These are phyloP conservation scores for Kokia cookei DNA, from an alignment of 441 rosid genomes.

Conservation along the genomic window DNA sequence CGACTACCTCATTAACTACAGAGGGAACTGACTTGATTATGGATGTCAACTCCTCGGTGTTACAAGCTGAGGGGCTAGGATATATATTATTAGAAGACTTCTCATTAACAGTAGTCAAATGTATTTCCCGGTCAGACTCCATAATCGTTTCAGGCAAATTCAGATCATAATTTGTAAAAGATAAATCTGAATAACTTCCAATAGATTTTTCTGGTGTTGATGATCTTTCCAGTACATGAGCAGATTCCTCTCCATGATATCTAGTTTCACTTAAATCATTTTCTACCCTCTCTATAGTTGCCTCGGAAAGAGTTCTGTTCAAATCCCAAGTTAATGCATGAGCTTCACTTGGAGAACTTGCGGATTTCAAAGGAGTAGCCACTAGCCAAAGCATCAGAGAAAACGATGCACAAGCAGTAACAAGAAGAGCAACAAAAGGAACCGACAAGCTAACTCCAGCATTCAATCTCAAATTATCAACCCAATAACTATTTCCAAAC, in stretches of 20 bases:
- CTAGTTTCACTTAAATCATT: constrained; percentile 29
- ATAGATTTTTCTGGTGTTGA: constrained; percentile 20
- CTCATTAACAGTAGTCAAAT: constrained; percentile 34
- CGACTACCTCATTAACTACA: constrained; percentile 26
- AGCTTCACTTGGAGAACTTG: constrained; percentile 45
- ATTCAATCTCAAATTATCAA: constrained; percentile 73
- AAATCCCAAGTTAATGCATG: constrained; percentile 51
- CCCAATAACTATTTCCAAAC: constrained; percentile 94
- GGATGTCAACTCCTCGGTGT: constrained; percentile 29
- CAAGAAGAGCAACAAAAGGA: constrained; percentile 52
- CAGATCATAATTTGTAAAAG: constrained; percentile 24
- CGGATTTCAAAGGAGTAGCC: constrained; percentile 86
- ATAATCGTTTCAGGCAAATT: constrained; percentile 40
- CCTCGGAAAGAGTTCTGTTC: constrained; percentile 29
- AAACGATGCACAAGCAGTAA: constrained; percentile 66
- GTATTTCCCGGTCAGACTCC: constrained; percentile 50
- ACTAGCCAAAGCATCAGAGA: constrained; percentile 89
- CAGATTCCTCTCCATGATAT: constrained; percentile 27
- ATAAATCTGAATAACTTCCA: constrained; percentile 32
- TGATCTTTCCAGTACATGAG: constrained; percentile 28
- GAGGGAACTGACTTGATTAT: constrained; percentile 16
- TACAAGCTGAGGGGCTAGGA: constrained; percentile 7
- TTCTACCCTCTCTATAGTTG: constrained; percentile 33
- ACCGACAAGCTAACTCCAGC: constrained; percentile 47
- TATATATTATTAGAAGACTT: constrained; percentile 19